Evolutionary conservation across 352 stramenopile genomes (phyloP).

Genomic region (Globisporangium cylindrosporum): DNA sequence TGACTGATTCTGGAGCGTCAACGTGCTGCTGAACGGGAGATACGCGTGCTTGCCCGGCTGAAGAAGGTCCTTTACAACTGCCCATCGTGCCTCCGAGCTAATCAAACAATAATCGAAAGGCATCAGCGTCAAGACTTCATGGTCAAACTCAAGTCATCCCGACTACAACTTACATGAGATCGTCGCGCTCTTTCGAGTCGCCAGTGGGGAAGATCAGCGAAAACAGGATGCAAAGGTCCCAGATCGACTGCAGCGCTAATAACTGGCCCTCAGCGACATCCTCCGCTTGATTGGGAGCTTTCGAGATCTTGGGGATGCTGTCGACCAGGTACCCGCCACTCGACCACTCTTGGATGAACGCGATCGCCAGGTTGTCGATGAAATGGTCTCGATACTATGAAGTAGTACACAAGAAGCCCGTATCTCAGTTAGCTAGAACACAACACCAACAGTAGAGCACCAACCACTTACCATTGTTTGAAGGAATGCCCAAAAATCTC

Average conservation of each 20-base stretch:
- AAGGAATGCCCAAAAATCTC: constrained; percentile 54
- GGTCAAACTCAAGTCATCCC: not conserved
- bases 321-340: constrained; percentile 39
- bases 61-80: constrained; percentile 41
- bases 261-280: constrained; percentile 22
- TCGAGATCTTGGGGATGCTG: constrained; percentile 20
- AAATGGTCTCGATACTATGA: constrained; percentile 24
- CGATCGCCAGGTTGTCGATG: constrained; percentile 36
- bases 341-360: constrained; percentile 37
- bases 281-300: not conserved
- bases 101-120: not conserved
- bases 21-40: constrained; percentile 31
- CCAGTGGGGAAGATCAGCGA: not conserved
- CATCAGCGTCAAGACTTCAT: not conserved
- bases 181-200: constrained; percentile 1
- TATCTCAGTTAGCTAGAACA: not conserved
- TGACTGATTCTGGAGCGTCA: not conserved
- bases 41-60: constrained; percentile 33
- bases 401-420: not conserved
- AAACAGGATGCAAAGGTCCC: constrained; percentile 24
- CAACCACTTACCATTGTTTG: constrained; percentile 32
- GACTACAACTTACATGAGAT: constrained; percentile 7
- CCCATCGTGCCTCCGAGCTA: constrained; percentile 39
- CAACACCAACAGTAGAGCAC: not conserved
- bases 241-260: constrained; percentile 21